Evolutionary conservation across 495 filamentous ascomycete species (phyloP).

Genomic region (Neurospora cerealis): DNA sequence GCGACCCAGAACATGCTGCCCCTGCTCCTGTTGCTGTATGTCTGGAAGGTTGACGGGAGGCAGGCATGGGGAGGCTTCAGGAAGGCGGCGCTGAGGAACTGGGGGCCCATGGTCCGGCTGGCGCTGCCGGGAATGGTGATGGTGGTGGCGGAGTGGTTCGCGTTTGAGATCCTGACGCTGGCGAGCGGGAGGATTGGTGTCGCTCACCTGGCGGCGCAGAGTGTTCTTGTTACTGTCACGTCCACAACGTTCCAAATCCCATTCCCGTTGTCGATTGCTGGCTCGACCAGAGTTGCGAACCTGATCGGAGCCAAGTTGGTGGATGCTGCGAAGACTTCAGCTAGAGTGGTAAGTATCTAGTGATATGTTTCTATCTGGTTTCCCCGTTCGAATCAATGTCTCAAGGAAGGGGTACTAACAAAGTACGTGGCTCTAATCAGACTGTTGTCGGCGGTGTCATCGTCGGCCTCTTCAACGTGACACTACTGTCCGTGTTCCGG

Average conservation of each 20-base stretch:
- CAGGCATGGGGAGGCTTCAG: slow-evolving; percentile 86
- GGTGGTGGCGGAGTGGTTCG: slow-evolving; percentile 85
- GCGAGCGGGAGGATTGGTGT: slow-evolving; percentile 62
- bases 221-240: slow-evolving; percentile 44
- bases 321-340: slow-evolving; percentile 58
- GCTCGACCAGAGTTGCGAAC: slow-evolving; percentile 55
- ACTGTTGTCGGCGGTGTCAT: slow-evolving; percentile 51
- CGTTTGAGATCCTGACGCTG: slow-evolving; percentile 72
- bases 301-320: slow-evolving; percentile 59
- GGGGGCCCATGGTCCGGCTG: slow-evolving; percentile 76
- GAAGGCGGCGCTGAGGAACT: slow-evolving; percentile 62
- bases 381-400: not conserved
- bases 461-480: slow-evolving; percentile 68
- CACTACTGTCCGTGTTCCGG: slow-evolving; percentile 52
- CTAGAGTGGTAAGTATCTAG: slow-evolving; percentile 47
- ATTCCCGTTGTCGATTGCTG: slow-evolving; percentile 52
- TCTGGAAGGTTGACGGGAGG: slow-evolving; percentile 62
- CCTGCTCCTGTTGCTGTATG: slow-evolving; percentile 61
- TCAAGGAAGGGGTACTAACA: slow-evolving; percentile 4
- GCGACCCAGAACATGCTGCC: slow-evolving; percentile 76
- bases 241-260: slow-evolving; percentile 50
- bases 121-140: slow-evolving; percentile 80
- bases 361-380: not conserved
- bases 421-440: slow-evolving; percentile 7
- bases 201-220: slow-evolving; percentile 54